Evolutionary conservation across 208 protist genomes (phyloP), one percentile per base, ranked within the genome.

Genomic region (Leptomonas seymouri): DNA sequence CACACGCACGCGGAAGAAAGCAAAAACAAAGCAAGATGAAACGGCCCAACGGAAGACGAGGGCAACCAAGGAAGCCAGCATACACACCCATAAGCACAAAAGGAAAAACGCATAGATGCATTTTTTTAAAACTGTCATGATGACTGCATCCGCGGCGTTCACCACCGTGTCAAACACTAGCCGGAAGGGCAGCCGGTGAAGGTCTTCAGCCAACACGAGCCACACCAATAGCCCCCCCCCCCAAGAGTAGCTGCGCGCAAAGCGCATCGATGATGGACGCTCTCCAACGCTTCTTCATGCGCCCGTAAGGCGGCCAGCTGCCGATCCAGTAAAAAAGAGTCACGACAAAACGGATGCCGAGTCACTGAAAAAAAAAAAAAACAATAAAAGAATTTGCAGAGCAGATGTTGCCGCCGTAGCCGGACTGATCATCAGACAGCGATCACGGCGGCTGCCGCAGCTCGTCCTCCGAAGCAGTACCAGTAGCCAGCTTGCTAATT

Each of bases 251-350:
- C 44, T 78, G 53, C 6, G 61, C 65, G 8, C 62, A 53, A 12
- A 83, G 28, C 2, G 72, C 79, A 42, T 83, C 65, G 15, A 76
- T 48, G 15, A 69, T 36, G 5, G 53, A 34, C 25, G 71, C 60
- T 18, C 69, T 67, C 78, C 78, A 83, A 25, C 57, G 67, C 59
- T 72, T 46, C 30, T 57, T 65, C 58, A 75, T 63, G 11, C 74
- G 36, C 2, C 51, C 42, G 31, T 72, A 72, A 27, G 65, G 66
- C 14, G 53, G 11, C 2, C 65, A 45, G 31, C 30, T 67, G 50
- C 79, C 78, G 16, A 75, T 67, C 46, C 60, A 76, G 11, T 55
- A 49, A 44, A 78, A 80, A 56, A 83, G n/a, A 83, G 27, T 71
- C 48, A 0, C 69, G 0, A 39, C 76, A 71, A 2, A 64, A 28